Conservation (phyloP, 306 rosid species). For the Mimosa pudica region DNA sequence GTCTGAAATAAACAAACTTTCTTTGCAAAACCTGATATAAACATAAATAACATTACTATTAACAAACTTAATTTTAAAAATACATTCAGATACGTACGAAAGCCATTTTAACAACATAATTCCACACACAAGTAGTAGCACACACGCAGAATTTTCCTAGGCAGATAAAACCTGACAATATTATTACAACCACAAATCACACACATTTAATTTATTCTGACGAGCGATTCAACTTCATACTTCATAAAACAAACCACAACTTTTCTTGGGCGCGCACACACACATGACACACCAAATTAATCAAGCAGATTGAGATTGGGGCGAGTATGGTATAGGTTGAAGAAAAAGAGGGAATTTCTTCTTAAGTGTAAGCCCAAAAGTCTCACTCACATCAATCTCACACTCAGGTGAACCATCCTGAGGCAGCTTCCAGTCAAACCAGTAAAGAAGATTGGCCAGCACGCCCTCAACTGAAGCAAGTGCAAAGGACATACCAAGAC, state of each 20-base stretch:
- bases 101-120: no score
- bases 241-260: background rate
- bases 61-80: no score
- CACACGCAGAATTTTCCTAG: background rate
- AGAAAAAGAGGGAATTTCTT: conserved; percentile 40
- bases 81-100: no score
- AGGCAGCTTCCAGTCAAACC: conserved; percentile 52
- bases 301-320: background rate
- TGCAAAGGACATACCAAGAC: conserved; percentile 25
- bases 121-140: background rate
- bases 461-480: conserved; percentile 5
- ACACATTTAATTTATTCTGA: background rate
- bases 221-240: background rate
- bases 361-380: conserved; percentile 11
- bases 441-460: conserved; percentile 41
- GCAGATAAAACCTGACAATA: background rate
- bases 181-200: background rate
- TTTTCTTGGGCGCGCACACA: background rate
- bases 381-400: conserved; percentile 6
- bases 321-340: background rate
- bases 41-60: no score
- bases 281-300: no score
- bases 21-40: no score
- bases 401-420: background rate
- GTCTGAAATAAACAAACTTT: no score